phyloP scores from a whole-genome alignment of 2,329 filamentous ascomycete species.

The Hymenoscyphus scutula region DNA sequence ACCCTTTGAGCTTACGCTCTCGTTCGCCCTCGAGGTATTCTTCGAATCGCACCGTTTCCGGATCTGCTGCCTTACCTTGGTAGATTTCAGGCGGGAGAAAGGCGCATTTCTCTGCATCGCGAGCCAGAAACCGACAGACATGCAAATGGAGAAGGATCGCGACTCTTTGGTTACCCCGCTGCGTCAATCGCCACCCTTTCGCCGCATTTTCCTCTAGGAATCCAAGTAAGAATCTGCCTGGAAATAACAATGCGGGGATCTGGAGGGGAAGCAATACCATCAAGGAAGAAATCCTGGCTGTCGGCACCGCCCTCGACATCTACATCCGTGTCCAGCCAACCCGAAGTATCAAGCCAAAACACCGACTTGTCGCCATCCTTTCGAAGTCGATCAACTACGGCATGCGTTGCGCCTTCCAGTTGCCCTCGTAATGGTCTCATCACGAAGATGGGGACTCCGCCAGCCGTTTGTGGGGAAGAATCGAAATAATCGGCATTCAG shows the following conservation, averaged over 20 bases:
- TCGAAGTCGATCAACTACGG: constrained; percentile 36
- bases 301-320: constrained; percentile 25
- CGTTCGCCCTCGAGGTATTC: constrained; percentile 24
- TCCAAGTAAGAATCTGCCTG: constrained; percentile 4
- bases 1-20: constrained; percentile 25
- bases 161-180: constrained; percentile 37
- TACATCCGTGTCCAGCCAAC: constrained; percentile 37
- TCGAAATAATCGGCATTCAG: constrained; percentile 19
- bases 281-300: constrained; percentile 35
- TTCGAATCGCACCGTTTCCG: constrained; percentile 23
- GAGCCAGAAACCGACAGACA: constrained; percentile 39
- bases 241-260: not conserved
- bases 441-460: constrained; percentile 38
- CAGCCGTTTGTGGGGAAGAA: constrained; percentile 23
- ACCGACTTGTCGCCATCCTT: constrained; percentile 38
- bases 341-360: constrained; percentile 42
- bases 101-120: constrained; percentile 34
- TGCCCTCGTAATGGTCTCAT: constrained; percentile 39
- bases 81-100: constrained; percentile 37
- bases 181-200: constrained; percentile 35
- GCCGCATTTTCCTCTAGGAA: constrained; percentile 25
- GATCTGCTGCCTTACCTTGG: constrained; percentile 21
- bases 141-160: constrained; percentile 39
- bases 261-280: constrained; percentile 22
- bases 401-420: constrained; percentile 36